Conservation (phyloP, 2,329 filamentous ascomycete species). For the Rhytidhysteron rufulum region DNA sequence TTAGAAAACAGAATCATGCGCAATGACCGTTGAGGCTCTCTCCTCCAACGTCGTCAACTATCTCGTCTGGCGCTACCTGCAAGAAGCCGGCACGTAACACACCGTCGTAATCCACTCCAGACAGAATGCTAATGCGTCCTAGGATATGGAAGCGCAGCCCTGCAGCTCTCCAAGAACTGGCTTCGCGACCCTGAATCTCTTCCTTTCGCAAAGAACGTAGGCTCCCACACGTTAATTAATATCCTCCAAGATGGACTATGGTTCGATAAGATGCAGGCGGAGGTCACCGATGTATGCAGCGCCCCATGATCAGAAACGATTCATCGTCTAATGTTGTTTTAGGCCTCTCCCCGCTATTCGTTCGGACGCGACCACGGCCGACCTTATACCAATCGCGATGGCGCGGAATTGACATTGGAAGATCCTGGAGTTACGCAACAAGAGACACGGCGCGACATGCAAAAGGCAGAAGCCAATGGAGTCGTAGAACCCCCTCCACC, state of each 20-base stretch:
- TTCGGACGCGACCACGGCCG: conserved; percentile 38
- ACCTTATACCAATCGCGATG: conserved; percentile 35
- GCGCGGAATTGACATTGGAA: conserved; percentile 30
- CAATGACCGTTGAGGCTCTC: conserved; percentile 42
- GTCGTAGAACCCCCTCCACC: conserved; percentile 27
- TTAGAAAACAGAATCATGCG: conserved; percentile 30
- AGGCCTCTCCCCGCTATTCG: conserved; percentile 30
- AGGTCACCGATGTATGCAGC: conserved; percentile 28
- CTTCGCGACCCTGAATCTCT: conserved; percentile 58
- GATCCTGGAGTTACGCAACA: conserved; percentile 34
- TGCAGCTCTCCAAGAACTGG: conserved; percentile 61
- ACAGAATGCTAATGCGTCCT: conserved; percentile 9
- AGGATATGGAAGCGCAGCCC: conserved; percentile 58
- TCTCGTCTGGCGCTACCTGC: conserved; percentile 61
- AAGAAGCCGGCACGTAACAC: conserved; percentile 29
- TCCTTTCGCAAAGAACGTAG: conserved; percentile 58
- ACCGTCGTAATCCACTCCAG: not conserved
- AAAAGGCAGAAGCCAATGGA: conserved; percentile 27
- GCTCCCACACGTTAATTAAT: conserved; percentile 56
- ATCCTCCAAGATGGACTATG: conserved; percentile 61
- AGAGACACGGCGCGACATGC: too few species aligned
- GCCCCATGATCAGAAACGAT: too few species aligned
- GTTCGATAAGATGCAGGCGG: conserved; percentile 42
- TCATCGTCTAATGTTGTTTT: too few species aligned
- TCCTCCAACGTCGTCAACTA: conserved; percentile 65